Conservation (phyloP, 768 basidiomycete genomes). For the Trametes cinnabarina region DNA sequence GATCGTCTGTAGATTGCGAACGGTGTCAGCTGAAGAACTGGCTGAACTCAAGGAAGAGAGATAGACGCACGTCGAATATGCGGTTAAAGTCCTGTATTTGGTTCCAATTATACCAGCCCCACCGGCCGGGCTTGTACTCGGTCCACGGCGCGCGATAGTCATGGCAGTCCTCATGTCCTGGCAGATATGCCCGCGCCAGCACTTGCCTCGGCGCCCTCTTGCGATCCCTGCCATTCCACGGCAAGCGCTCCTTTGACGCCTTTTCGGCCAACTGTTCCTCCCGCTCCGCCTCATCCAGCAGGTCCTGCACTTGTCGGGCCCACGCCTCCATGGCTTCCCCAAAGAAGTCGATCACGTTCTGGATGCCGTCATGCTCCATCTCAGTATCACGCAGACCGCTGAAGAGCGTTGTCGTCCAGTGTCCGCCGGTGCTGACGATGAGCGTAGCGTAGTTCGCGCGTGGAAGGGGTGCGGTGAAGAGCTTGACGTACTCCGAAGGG, state of each 20-base stretch:
- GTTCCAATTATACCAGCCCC: slow-evolving; percentile 65
- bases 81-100: slow-evolving; percentile 56
- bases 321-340: slow-evolving; percentile 53
- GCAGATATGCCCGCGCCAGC: slow-evolving; percentile 58
- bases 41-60: not conserved
- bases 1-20: slow-evolving; percentile 35
- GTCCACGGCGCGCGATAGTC: slow-evolving; percentile 44
- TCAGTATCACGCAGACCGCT: slow-evolving; percentile 37
- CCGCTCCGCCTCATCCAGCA: slow-evolving; percentile 36
- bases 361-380: slow-evolving; percentile 47
- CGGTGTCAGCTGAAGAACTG: too few relatives aligned
- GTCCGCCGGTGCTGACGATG: slow-evolving; percentile 62
- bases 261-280: slow-evolving; percentile 18
- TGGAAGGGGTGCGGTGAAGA: slow-evolving; percentile 47
- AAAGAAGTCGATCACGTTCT: slow-evolving; percentile 57
- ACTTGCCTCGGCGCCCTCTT: slow-evolving; percentile 36
- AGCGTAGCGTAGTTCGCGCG: slow-evolving; percentile 57
- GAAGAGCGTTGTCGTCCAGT: slow-evolving; percentile 65
- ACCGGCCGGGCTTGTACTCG: slow-evolving; percentile 41
- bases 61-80: slow-evolving; percentile 50
- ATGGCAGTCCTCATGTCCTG: slow-evolving; percentile 68
- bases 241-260: not conserved
- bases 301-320: slow-evolving; percentile 50
- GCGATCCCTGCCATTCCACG: slow-evolving; percentile 17
- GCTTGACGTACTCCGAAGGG: slow-evolving; percentile 49